Evolutionary conservation across 1,139 yeast genomes (phyloP).

Genomic region (Ogataea hybrid): DNA sequence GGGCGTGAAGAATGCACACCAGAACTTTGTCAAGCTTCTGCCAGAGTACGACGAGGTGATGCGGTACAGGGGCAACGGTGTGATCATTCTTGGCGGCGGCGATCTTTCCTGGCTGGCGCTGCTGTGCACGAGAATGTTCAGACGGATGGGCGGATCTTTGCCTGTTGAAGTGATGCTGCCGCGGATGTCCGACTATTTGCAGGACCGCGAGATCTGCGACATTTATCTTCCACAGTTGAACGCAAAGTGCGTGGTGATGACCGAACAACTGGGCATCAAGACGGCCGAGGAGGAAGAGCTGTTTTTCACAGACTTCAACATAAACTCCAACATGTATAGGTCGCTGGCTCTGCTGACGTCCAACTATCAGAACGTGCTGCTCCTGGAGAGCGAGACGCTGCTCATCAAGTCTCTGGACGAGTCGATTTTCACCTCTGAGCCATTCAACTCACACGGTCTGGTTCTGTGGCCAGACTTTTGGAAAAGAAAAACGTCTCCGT

Average conservation of each 20-base stretch:
- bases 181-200: conserved; percentile 44
- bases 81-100: too few species aligned
- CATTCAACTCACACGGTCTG: conserved; percentile 38
- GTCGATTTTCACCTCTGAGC: conserved; percentile 39
- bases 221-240: conserved; percentile 45
- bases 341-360: conserved; percentile 61
- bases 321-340: conserved; percentile 53
- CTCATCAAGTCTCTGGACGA: conserved; percentile 58
- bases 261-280: conserved; percentile 30
- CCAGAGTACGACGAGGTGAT: too few species aligned
- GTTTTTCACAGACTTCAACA: conserved; percentile 26
- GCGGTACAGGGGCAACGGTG: too few species aligned
- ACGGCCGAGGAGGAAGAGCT: conserved; percentile 19
- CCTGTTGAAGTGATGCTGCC: conserved; percentile 67
- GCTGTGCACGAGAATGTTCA: conserved; percentile 49
- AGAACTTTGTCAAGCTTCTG: too few species aligned
- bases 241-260: conserved; percentile 44
- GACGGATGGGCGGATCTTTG: conserved; percentile 51
- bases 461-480: conserved; percentile 71
- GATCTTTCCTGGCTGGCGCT: conserved; percentile 55
- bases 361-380: conserved; percentile 56
- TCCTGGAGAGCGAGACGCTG: conserved; percentile 66
- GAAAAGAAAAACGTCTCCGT: conserved; percentile 59
- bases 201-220: conserved; percentile 43
- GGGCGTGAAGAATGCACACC: too few species aligned